phyloP scores from a whole-genome alignment of 2,329 filamentous ascomycete species.

The Clonostachys sp. region DNA sequence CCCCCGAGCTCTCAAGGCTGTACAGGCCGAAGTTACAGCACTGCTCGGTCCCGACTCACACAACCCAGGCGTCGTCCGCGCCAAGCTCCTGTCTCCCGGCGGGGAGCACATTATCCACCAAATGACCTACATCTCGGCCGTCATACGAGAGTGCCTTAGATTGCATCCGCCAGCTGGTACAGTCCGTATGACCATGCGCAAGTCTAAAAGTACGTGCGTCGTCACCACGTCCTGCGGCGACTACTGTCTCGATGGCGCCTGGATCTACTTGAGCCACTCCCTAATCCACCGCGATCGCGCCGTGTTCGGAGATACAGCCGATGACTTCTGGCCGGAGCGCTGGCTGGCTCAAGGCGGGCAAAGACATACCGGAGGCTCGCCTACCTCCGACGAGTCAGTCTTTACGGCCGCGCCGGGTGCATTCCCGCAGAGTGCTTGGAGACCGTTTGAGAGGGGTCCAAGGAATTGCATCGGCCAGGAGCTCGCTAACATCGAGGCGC shows the following conservation, averaged over 20 bases:
- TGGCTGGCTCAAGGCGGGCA: conserved; percentile 13
- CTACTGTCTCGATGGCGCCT: conserved; percentile 14
- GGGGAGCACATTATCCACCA: conserved; percentile 20
- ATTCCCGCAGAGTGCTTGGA: conserved; percentile 17
- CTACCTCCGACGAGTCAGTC: conserved; percentile 12
- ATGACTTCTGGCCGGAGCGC: conserved; percentile 30
- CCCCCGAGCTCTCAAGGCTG: conserved; percentile 60
- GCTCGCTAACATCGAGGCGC: conserved; percentile 38
- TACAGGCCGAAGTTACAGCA: conserved; percentile 64
- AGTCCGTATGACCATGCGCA: conserved; percentile 16
- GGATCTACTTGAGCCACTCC: conserved; percentile 22
- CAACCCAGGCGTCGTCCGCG: conserved; percentile 14
- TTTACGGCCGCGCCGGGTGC: neutral
- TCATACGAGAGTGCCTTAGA: conserved; percentile 29
- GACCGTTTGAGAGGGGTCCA: conserved; percentile 40
- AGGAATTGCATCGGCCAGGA: conserved; percentile 46
- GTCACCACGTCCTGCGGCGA: conserved; percentile 1
- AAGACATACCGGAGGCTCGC: neutral
- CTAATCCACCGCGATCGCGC: conserved; percentile 23
- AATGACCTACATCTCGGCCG: conserved; percentile 26
- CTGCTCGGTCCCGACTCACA: neutral
- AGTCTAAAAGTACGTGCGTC: conserved; percentile 3
- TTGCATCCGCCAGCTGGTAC: conserved; percentile 23
- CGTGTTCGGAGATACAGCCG: conserved; percentile 22
- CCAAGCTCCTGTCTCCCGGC: conserved; percentile 13